phyloP scores from a whole-genome alignment of 1,284 basidiomycete genomes.

The Apiotrichum akiyoshidainum region DNA sequence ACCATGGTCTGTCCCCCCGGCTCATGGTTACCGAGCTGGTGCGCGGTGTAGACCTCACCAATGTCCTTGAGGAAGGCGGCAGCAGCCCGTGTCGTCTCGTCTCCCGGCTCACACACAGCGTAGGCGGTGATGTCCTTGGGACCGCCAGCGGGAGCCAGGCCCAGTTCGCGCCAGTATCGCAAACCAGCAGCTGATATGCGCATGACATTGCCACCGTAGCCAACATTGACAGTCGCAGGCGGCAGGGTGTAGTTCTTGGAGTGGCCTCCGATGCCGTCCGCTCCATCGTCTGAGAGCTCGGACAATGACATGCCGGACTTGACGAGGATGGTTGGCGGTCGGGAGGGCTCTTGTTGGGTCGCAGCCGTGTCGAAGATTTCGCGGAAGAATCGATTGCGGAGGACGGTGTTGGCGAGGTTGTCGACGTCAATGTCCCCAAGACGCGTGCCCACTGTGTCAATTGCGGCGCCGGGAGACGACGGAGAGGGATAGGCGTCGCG shows the following conservation, averaged over 20 bases:
- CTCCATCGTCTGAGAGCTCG: slow-evolving; percentile 8
- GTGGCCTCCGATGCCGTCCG: not conserved
- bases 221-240: slow-evolving; percentile 22
- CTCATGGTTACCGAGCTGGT: slow-evolving; percentile 11
- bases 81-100: slow-evolving; percentile 11
- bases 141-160: slow-evolving; percentile 40
- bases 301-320: slow-evolving; percentile 14
- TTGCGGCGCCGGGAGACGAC: not conserved
- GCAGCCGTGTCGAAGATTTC: slow-evolving; percentile 8
- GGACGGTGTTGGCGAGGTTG: slow-evolving; percentile 16
- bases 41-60: slow-evolving; percentile 20
- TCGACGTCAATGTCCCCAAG: slow-evolving; percentile 12
- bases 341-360: slow-evolving; percentile 1
- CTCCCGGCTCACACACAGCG: slow-evolving; percentile 23
- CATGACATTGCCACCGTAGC: slow-evolving; percentile 31
- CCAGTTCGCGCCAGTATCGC: slow-evolving; percentile 43
- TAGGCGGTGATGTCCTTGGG: slow-evolving; percentile 33
- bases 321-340: slow-evolving; percentile 6
- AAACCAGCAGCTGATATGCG: slow-evolving; percentile 32
- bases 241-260: slow-evolving; percentile 9
- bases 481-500: slow-evolving; percentile 3
- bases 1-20: not conserved
- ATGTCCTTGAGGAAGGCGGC: slow-evolving; percentile 21
- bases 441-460: not conserved
- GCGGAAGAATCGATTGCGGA: slow-evolving; percentile 21